Evolutionary conservation across 1,139 yeast genomes (phyloP).

Genomic region (Blastobotrys serpentis): DNA sequence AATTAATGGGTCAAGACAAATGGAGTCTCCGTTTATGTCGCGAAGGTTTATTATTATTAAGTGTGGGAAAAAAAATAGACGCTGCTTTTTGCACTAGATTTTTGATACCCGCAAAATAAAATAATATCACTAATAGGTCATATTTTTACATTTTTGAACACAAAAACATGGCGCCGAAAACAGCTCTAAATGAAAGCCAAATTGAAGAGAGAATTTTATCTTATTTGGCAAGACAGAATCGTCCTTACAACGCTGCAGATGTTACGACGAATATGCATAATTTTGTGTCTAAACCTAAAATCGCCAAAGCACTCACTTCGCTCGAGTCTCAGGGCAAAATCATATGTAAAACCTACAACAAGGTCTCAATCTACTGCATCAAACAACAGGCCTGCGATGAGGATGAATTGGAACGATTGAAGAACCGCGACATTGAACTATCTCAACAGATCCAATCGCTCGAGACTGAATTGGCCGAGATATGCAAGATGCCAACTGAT

Average conservation of each 20-base stretch:
- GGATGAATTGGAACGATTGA: slow-evolving; percentile 18
- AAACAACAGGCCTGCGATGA: slow-evolving; percentile 24
- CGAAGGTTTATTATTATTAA: no score
- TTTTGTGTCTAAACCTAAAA: slow-evolving; percentile 34
- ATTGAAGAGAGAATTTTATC: slow-evolving; percentile 24
- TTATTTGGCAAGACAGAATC: slow-evolving; percentile 41
- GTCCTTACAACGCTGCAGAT: slow-evolving; percentile 44
- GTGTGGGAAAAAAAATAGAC: no score
- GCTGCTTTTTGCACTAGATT: no score
- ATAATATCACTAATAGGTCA: no score
- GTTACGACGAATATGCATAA: slow-evolving; percentile 42
- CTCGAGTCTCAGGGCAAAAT: slow-evolving; percentile 34
- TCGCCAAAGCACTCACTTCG: slow-evolving; percentile 34
- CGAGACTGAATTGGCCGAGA: background rate
- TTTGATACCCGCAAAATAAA: no score
- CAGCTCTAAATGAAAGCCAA: slow-evolving; percentile 4
- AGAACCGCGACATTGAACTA: slow-evolving; percentile 6
- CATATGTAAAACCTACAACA: slow-evolving; percentile 39
- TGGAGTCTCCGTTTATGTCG: no score
- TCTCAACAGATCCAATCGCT: slow-evolving; percentile 12
- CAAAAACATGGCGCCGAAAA: background rate
- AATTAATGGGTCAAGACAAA: no score
- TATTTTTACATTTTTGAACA: no score
- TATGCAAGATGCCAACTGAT: slow-evolving; percentile 19
- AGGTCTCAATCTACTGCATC: slow-evolving; percentile 39